A percentile compares a stretch with the other conserved stretches of the same genome.
Evolutionary conservation across 2,329 filamentous ascomycete genomes (phyloP).

Genomic region (Colletotrichum costaricense): DNA sequence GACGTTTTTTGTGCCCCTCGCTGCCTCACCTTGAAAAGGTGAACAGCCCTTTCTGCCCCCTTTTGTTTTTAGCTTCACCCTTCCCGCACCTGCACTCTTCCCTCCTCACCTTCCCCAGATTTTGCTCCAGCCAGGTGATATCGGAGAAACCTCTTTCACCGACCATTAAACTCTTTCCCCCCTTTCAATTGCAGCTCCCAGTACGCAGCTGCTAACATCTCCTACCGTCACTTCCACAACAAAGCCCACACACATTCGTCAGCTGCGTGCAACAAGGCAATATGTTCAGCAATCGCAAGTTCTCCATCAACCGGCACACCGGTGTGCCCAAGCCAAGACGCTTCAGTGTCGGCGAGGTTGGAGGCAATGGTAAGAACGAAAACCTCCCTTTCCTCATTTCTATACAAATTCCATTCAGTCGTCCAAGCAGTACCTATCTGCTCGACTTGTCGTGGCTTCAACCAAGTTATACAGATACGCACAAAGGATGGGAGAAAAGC

Average conservation of each 20-base stretch:
- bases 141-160: constrained; percentile 11
- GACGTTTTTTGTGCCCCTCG: constrained; percentile 26
- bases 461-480: background rate
- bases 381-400: too few relatives aligned
- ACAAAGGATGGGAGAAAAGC: constrained; percentile 17
- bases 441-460: background rate
- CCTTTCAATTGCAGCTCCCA: background rate
- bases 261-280: constrained; percentile 35
- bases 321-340: constrained; percentile 69
- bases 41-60: background rate
- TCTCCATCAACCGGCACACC: constrained; percentile 75
- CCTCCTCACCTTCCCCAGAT: constrained; percentile 10
- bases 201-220: background rate
- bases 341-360: constrained; percentile 68
- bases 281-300: constrained; percentile 70
- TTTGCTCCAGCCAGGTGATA: constrained; percentile 9
- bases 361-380: constrained; percentile 21
- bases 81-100: background rate
- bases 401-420: background rate
- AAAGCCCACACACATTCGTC: background rate
- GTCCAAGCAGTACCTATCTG: background rate
- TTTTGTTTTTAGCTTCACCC: background rate
- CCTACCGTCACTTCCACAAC: background rate
- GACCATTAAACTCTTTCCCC: background rate
- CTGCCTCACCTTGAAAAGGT: constrained; percentile 18